Base-by-base conservation (phyloP, 2,329 filamentous ascomycete species). In the Coleophoma eucalyptorum region DNA sequence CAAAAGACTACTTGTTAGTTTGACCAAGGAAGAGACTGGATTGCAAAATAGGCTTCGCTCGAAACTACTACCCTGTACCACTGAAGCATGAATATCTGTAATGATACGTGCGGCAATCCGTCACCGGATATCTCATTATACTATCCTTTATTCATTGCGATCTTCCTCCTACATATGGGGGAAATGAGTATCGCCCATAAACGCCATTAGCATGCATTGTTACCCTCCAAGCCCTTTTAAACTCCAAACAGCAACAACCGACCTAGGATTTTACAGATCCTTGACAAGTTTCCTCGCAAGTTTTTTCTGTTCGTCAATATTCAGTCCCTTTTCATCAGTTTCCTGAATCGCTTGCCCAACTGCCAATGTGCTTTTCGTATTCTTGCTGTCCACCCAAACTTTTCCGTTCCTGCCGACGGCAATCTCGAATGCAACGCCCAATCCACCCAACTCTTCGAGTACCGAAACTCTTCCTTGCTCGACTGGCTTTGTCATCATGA, bases 381-480 rank as follows among this genome's bases (percentile, higher is more conserved):
- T 87, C 26, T 87, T 88, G 58, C 87, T 91, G 64, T 93, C 86
- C 13, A 97, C 88, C 91, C 94, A 97, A 19, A 97, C 81, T 67
- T 83, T 86, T 38, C 94, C 94, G 68, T 99, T 99, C 63, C 90
- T 83, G 16, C 94, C 94, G 8, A 96, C 89, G 0, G 93, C 93
- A 53, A 95, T 89, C 75, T 99, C 94, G 67, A 97, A 99, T 18
- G 88, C 84, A 13, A 96, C 70, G 49, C 90, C 93, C 51, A 85
- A 84, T 3, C 65, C 68, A 3, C 86, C 92, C 13, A 97, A 72
- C 64, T 90, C 88, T 56, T 96, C 89, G 50, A 97, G 69, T 21
- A 97, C 78, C 3, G 84, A 80, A 7, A 96, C 69, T 19, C 80
- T 81, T 15, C 85, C 87, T 48, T 80, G 76, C 47, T 81, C 77